Base-by-base conservation (phyloP, 352 stramenopile genomes). In the Phytophthora europaea region DNA sequence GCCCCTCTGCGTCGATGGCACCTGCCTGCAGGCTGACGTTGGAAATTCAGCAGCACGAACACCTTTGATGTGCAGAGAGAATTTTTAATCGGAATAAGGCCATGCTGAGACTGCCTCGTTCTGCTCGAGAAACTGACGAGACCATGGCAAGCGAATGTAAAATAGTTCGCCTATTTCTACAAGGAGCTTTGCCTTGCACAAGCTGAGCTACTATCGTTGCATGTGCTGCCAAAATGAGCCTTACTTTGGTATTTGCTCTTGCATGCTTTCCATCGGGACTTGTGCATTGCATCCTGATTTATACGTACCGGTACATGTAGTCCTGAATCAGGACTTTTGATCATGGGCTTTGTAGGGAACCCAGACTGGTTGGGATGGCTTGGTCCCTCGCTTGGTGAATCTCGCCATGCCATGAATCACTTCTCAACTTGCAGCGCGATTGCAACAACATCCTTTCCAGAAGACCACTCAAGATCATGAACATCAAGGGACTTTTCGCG, bases 401-500 rank as follows among this genome's bases (percentile, higher is more conserved):
- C 22, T 60, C 26, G 34, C 10, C 23, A 61, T 22, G n/a, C 40
- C n/a, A 33, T 12, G 28, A 43, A 60, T 78, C 66, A 78, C 65
- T 75, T 68, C 45, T 28, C 33, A 68, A 65, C 57, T 67, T 59
- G 38, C 71, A 43, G 10, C 50, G 28, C 53, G 31, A 34, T 22
- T 18, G 26, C 40, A 53, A 68, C 33, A 63, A 47, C 20, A 54
- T 20, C 55, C n/a, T 38, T 10, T 31, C 59, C 56, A 15, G 45
- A 70, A 40, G 6, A 61, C 50, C 8, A 31, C 23, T 38, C 26
- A 61, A 50, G 40, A 20, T 23, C 33, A 75, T 78, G 72, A 78
- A 75, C 67, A 75, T 78, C 72, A 78, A 75, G 72, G 50, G 60
- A 48, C n/a, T 78, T 28, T 66, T 75, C 51, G 61, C 73, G 10